A percentile compares a stretch with the other conserved stretches of the same genome.
Conservation (phyloP, 2,329 filamentous ascomycete species). For the Exophiala xenobiotica region DNA sequence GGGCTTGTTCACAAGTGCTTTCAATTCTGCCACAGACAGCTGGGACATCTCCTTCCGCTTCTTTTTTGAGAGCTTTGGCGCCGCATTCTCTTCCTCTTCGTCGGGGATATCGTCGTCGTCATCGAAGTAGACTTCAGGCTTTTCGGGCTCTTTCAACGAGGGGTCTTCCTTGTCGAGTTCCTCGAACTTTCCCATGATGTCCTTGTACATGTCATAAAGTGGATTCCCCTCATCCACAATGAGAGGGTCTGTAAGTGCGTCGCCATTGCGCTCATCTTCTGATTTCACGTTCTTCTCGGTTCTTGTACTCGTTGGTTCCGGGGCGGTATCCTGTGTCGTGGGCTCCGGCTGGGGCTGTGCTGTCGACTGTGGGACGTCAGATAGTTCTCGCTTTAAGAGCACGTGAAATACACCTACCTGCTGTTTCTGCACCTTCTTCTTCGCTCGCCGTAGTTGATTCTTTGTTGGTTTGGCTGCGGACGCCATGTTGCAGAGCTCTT, state of each 20-base stretch:
- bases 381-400: neutral
- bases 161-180: constrained; percentile 63
- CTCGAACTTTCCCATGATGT: constrained; percentile 78
- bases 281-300: constrained; percentile 19
- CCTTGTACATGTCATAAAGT: constrained; percentile 78
- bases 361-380: constrained; percentile 20
- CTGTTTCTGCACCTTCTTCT: constrained; percentile 90
- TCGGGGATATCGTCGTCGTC: constrained; percentile 85
- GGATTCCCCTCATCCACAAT: constrained; percentile 68
- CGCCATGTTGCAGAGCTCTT: constrained; percentile 18
- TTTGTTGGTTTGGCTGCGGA: constrained; percentile 71
- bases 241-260: constrained; percentile 43
- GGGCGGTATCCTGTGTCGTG: constrained; percentile 12
- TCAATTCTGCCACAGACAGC: constrained; percentile 90
- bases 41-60: constrained; percentile 89
- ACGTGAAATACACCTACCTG: constrained; percentile 42
- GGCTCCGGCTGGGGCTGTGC: constrained; percentile 19
- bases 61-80: constrained; percentile 84
- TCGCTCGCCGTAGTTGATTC: constrained; percentile 87
- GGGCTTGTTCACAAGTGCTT: constrained; percentile 84
- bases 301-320: constrained; percentile 7
- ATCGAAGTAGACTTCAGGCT: constrained; percentile 79
- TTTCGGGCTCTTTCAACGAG: constrained; percentile 65
- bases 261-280: constrained; percentile 43
- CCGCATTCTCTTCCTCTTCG: constrained; percentile 72